Base-by-base conservation (phyloP, 208 protist genomes). In the Acanthamoeba lenticulata region DNA sequence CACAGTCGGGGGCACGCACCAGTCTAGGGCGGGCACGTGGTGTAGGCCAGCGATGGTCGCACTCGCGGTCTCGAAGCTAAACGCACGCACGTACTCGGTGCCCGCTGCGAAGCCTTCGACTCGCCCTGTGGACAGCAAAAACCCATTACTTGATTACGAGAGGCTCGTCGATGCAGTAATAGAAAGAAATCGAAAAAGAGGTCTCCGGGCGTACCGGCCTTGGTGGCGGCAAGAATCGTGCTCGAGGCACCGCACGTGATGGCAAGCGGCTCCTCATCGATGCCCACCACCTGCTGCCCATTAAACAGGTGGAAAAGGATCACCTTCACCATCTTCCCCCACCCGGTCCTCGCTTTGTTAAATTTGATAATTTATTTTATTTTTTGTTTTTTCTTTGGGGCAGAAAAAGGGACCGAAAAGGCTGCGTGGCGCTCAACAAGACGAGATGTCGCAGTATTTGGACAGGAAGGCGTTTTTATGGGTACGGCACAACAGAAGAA, bases 261-360 rank as follows among this genome's bases (percentile, higher is more conserved):
- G 44, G 60, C 52, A 17, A 93, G 62, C 11, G 88, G 88, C 40
- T 93, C 88, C 42, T 93, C 62, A 19, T 93, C 40, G 40, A 93
- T 93, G 36, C 88, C 88, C 60, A 93, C 60, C 62, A 93, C 88
- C 40, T 93, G 88, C 88, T 93, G 62, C 60, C 88, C 88, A 77
- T 69, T 57, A 38, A 93, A 93, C 7, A 93, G 52, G 88, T 93
- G 52, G 65, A 93, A 77, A 4, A 93, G 88, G 38, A 93, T 77
- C 88, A 93, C 88, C 88, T 93, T 93, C 60, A 77, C 60, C 88
- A 93, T 93, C 32, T 49, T 77, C 11, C 65, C 42, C 47, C 34
- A 11, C n/a, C 81, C 42, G 19, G 74, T 79, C 24, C 60, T 93
- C 79, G 29, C 15, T 93, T 0, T 13, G 1, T 38, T 69, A 40